A percentile compares a stretch with the other conserved stretches of the same genome.
These are phyloP conservation scores for Penicillium malachiteum DNA, from an alignment of 495 filamentous ascomycete species.

Conservation along the genomic window DNA sequence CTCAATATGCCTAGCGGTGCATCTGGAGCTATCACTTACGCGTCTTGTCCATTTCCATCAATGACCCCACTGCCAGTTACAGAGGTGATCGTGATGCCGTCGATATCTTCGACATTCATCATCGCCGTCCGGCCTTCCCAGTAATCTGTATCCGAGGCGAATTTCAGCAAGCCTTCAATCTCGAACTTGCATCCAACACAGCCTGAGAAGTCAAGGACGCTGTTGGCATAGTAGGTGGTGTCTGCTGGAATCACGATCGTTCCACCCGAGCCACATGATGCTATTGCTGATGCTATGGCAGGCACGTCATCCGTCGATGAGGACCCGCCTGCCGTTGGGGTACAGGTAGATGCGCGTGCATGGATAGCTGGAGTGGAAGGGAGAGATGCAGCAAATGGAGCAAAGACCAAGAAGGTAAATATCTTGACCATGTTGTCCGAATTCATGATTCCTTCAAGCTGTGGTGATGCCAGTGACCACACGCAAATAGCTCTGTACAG, in stretches of 20 bases:
- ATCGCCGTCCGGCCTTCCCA: conserved; percentile 42
- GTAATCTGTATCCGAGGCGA: conserved; percentile 32
- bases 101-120: conserved; percentile 34
- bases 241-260: conserved; percentile 44
- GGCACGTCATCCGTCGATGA: conserved; percentile 38
- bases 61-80: conserved; percentile 41
- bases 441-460: no score
- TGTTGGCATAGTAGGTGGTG: conserved; percentile 41
- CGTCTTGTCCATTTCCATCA: conserved; percentile 47
- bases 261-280: conserved; percentile 39
- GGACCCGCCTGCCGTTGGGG: conserved; percentile 32
- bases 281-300: conserved; percentile 35
- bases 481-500: no score
- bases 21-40: conserved; percentile 15
- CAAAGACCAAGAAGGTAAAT: background rate
- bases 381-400: background rate
- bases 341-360: conserved; percentile 31
- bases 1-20: background rate
- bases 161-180: conserved; percentile 42
- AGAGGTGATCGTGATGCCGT: conserved; percentile 36
- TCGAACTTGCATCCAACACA: conserved; percentile 42
- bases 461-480: no score
- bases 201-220: conserved; percentile 36
- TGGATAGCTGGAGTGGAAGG: conserved; percentile 6
- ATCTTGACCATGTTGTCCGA: background rate